These are phyloP conservation scores for Hyphopichia fennica DNA, from an alignment of 1,139 yeast species.

Conservation along the genomic window DNA sequence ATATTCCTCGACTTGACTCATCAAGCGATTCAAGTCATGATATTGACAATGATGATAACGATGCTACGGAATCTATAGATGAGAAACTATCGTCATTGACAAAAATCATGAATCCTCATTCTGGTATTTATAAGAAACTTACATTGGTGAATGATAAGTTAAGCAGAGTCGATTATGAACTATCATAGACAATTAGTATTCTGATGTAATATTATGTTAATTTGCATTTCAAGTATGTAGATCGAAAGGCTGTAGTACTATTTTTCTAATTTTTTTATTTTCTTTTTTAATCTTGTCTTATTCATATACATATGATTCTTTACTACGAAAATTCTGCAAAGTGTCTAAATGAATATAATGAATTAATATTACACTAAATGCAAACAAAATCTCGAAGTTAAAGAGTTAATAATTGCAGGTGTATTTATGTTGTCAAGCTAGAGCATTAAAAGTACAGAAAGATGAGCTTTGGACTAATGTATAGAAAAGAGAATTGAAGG, in stretches of 20 bases:
- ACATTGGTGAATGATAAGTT: slow-evolving; percentile 32
- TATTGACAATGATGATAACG: slow-evolving; percentile 3
- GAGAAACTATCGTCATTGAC: slow-evolving; percentile 15
- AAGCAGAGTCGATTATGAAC: slow-evolving; percentile 18
- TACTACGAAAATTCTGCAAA: too few relatives aligned
- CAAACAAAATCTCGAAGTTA: background rate
- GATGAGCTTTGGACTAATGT: background rate
- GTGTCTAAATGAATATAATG: too few relatives aligned
- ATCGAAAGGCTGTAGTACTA: too few relatives aligned
- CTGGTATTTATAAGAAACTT: slow-evolving; percentile 39
- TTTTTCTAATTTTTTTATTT: too few relatives aligned
- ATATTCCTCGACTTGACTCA: background rate
- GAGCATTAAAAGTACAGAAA: background rate
- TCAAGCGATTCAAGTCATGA: slow-evolving; percentile 3
- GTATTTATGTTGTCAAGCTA: background rate
- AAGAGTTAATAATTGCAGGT: background rate
- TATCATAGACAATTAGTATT: too few relatives aligned
- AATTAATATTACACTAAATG: too few relatives aligned
- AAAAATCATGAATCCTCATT: slow-evolving; percentile 36
- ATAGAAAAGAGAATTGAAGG: slow-evolving; percentile 1
- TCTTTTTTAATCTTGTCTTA: too few relatives aligned
- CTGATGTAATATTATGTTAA: too few relatives aligned
- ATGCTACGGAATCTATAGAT: slow-evolving; percentile 7
- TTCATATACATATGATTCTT: too few relatives aligned
- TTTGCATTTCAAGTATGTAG: too few relatives aligned